Base-by-base conservation (phyloP, 768 basidiomycete species). In the Artomyces pyxidatus region DNA sequence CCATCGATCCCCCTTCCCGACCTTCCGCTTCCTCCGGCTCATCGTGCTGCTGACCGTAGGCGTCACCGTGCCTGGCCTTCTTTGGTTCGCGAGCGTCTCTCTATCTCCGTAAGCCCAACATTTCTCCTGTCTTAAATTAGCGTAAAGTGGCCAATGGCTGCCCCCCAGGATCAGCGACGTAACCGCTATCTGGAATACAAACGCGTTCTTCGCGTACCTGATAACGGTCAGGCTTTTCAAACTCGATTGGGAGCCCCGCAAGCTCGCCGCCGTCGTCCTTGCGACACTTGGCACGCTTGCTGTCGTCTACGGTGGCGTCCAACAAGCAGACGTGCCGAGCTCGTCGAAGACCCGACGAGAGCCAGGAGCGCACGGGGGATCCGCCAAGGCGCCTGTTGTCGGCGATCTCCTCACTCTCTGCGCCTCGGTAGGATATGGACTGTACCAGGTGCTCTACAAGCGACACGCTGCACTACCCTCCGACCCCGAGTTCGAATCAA, bases 131-230 rank as follows among this genome's bases (percentile, higher is more conserved):
- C 22, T 16, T 10, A n/a, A 12, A n/a, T 16, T 19, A 21, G 14
- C 21, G 22, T 46, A 6, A 30, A 2, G 16, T 45, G 28, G 21
- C 39, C 16, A 16, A 37, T 19, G 12, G 23, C 23, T 10, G 5
- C 30, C 26, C 27, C 22, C 14, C 53, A 90, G 91, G 21, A 72
- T 91, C 23, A 85, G 82, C 56, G 89, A 93, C 65, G 80, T 93
- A 23, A 94, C 90, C 27, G 65, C 69, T 0, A 52, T 92, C 23
- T 91, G 88, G 81, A 94, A 95, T 61, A 83, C 86, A 7, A 88
- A 87, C 58, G 85, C 88, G 1, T 93, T 97, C 69, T 93, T 91
- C 64, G 87, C 88, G 5, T 98, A 97, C 61, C 62, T 91, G 23
- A 78, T 97, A 62, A 78, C 83, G n/a, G 80, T 93, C 52, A 78